Base-by-base conservation (phyloP, 169 alveolate species). In the Toxoplasma gondii region DNA sequence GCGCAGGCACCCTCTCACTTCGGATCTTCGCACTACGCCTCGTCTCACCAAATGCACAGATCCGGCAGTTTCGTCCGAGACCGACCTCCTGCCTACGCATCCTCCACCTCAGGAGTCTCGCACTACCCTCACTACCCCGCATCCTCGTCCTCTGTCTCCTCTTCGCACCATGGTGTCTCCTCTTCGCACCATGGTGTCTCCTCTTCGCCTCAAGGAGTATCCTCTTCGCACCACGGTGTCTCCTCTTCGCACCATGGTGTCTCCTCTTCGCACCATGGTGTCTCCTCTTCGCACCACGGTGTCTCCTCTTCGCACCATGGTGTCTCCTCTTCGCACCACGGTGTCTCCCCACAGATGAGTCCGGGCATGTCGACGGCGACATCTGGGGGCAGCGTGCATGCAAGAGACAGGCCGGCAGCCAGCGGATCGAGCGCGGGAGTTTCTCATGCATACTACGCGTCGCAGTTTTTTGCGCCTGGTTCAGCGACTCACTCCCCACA, bases 241-340 rank as follows among this genome's bases (percentile, higher is more conserved):
- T 19, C 88, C 58, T 39, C 91, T 24, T 22, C 45, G 27, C 34
- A 44, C 41, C 31, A 17, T 10, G 19, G 54, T 34, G n/a, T 49
- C 69, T 82, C 90, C 17, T 82, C 90, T 82, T 44, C 53, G 39
- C 84, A 17, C n/a, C 58, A 49, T 12, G 58, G 58, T n/a, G 88
- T 74, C 39, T 19, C 90, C 69, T 41, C 91, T 29, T 29, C 53
- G 34, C 41, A 41, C 53, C 36, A 19, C 24, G n/a, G 54, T 34
- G n/a, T 49, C 69, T 82, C 90, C 17, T 82, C 90, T 82, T 44
- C 53, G 39, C 84, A 17, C n/a, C 58, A 49, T 12, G 58, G 58
- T 31, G 74, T 64, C 74, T 64, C 74, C 74, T 64, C 74, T 64
- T 16, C 74, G 74, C 67, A 53, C 27, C 74, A 64, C 74, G 34